phyloP scores from a whole-genome alignment of 2,329 filamentous ascomycete species.

The Diaporthe sp. region DNA sequence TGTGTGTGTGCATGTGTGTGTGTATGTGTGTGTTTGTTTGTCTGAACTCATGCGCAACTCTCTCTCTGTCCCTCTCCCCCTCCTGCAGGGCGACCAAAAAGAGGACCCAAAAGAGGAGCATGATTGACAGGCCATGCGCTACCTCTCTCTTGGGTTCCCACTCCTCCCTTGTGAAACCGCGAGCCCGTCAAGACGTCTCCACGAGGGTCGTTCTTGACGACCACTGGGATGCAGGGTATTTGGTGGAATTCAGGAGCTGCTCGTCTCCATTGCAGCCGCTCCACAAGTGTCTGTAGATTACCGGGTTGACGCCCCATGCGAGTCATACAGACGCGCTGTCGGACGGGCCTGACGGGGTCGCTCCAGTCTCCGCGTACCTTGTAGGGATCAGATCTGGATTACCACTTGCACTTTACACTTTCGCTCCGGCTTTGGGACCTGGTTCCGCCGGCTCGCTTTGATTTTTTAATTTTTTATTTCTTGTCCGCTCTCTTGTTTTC shows the following conservation, averaged over 20 bases:
- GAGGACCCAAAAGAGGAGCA: not conserved
- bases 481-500: not conserved
- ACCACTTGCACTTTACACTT: slow-evolving; percentile 17
- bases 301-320: slow-evolving; percentile 1
- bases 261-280: slow-evolving; percentile 21
- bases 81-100: not conserved
- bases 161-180: slow-evolving; percentile 23
- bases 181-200: slow-evolving; percentile 13
- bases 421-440: slow-evolving; percentile 8
- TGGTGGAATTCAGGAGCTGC: slow-evolving; percentile 25
- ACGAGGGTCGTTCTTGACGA: slow-evolving; percentile 9
- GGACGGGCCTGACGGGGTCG: slow-evolving; percentile 15
- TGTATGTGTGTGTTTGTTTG: not conserved
- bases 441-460: not conserved
- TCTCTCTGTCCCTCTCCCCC: no score
- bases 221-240: slow-evolving; percentile 11
- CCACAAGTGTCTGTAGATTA: slow-evolving; percentile 12
- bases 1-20: not conserved
- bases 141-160: not conserved
- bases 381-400: slow-evolving; percentile 28
- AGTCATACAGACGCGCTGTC: slow-evolving; percentile 28
- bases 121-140: not conserved
- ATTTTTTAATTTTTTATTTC: not conserved
- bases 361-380: not conserved
- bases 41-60: not conserved